Evolutionary conservation across 2,329 filamentous ascomycete genomes (phyloP).

Genomic region (Ceratocystiopsis sp.): DNA sequence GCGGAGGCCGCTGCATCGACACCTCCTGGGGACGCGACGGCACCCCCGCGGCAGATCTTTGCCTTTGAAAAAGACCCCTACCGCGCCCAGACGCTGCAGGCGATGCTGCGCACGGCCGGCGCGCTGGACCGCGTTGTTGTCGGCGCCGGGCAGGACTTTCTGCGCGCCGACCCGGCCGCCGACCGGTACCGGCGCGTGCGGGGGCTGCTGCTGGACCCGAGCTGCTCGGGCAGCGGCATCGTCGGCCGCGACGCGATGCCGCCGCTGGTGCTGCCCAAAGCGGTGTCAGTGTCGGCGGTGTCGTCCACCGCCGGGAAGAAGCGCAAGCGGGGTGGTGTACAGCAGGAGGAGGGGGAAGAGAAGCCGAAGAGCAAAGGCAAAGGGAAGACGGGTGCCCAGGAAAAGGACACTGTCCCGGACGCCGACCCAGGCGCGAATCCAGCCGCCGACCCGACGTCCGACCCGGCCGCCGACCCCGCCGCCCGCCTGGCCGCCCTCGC

Average conservation of each 20-base stretch:
- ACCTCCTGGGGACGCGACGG: constrained; percentile 10
- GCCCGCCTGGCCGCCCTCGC: constrained; percentile 58
- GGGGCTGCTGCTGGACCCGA: constrained; percentile 75
- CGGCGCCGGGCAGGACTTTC: constrained; percentile 62
- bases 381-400: constrained; percentile 12
- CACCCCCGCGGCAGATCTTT: constrained; percentile 31
- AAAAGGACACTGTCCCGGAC: constrained; percentile 10
- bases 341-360: background rate
- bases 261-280: constrained; percentile 40
- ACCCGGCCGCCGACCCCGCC: constrained; percentile 33
- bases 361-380: background rate
- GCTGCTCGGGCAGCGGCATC: constrained; percentile 91
- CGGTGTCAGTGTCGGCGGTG: constrained; percentile 8
- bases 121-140: constrained; percentile 30
- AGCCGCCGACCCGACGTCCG: constrained; percentile 38
- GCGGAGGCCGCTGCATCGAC: background rate
- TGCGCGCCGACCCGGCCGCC: constrained; percentile 51
- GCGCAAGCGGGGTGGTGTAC: constrained; percentile 20
- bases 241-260: constrained; percentile 72
- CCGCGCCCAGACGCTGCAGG: constrained; percentile 59
- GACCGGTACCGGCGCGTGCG: constrained; percentile 52
- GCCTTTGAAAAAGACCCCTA: constrained; percentile 63
- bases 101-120: constrained; percentile 70
- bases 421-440: constrained; percentile 35
- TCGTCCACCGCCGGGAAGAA: constrained; percentile 20